A percentile compares a stretch with the other conserved stretches of the same genome.
These are phyloP conservation scores for Penicillium goetzii DNA, from an alignment of 495 filamentous ascomycete species.

Conservation along the genomic window DNA sequence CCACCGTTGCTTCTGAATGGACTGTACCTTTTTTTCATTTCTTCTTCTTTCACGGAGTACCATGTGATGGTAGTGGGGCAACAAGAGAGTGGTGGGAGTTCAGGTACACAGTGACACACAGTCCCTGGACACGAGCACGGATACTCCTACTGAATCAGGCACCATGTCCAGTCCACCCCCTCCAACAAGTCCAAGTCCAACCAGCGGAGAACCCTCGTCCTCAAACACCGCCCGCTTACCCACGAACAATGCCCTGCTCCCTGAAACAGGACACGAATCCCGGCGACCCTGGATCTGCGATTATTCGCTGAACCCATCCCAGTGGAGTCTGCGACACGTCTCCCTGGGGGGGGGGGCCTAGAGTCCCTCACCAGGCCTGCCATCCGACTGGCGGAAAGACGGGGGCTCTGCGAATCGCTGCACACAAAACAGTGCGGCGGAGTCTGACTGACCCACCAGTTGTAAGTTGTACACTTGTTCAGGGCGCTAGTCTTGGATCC, in stretches of 20 bases:
- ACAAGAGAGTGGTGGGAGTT: neutral
- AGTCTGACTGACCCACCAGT: neutral
- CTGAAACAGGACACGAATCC: neutral
- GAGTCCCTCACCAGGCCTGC: neutral
- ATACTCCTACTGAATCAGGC: neutral
- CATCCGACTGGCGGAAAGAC: constrained; percentile 24
- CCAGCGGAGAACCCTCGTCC: neutral
- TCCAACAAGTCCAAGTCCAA: neutral
- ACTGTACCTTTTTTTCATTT: constrained; percentile 17
- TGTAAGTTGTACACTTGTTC: neutral
- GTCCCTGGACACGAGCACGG: neutral
- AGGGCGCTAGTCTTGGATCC: neutral
- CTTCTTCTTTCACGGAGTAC: neutral
- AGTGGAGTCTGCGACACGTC: constrained; percentile 18
- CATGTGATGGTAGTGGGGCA: neutral
- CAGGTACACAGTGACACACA: neutral
- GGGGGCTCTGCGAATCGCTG: constrained; percentile 5
- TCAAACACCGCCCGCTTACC: neutral
- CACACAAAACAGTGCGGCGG: neutral
- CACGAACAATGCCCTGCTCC: constrained; percentile 6
- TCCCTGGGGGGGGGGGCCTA: neutral
- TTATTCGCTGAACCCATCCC: constrained; percentile 6
- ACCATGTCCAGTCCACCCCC: neutral
- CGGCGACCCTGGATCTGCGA: constrained; percentile 11
- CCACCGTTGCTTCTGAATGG: neutral